Percentiles rank a stretch among this genome's conserved stretches.
Evolutionary conservation across 1,139 yeast genomes (phyloP).

Genomic region (Saccharomyces hybrid): DNA sequence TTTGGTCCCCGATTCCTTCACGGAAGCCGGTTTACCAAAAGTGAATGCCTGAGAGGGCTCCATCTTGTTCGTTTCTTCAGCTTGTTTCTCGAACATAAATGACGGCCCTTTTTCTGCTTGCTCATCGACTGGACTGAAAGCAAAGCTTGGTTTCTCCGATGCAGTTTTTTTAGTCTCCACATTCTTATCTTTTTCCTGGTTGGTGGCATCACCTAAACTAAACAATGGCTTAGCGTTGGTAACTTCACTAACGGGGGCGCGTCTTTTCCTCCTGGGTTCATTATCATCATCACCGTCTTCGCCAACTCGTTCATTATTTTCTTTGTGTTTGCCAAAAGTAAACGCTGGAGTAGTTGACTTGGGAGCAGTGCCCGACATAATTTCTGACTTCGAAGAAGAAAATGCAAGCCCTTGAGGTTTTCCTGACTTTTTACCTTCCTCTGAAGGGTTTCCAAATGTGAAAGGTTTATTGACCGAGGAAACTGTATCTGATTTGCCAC

Average conservation of each 20-base stretch:
- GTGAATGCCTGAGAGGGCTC: background rate
- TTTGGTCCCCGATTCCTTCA: background rate
- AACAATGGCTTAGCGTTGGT: background rate
- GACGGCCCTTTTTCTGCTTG: background rate
- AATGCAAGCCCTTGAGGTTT: too few species aligned
- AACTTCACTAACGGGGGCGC: conserved; percentile 3
- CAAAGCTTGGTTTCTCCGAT: background rate
- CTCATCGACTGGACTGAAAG: background rate
- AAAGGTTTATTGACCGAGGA: background rate
- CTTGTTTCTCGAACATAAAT: background rate
- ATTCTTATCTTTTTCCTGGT: background rate
- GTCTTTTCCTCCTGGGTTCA: conserved; percentile 11
- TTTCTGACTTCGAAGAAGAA: too few species aligned
- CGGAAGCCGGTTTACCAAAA: background rate
- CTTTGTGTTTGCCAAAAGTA: conserved; percentile 1
- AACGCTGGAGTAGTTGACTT: conserved; percentile 1
- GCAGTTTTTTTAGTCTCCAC: background rate
- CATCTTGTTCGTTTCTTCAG: background rate
- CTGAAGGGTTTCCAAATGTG: background rate
- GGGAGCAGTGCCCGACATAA: background rate
- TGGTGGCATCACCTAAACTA: conserved; percentile 5
- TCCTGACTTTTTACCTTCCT: background rate
- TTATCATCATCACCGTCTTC: conserved; percentile 5
- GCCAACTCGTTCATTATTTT: background rate
- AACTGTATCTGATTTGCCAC: background rate